Evolutionary conservation across 1,284 basidiomycete species (phyloP).

Genomic region (Coniophora puteana): DNA sequence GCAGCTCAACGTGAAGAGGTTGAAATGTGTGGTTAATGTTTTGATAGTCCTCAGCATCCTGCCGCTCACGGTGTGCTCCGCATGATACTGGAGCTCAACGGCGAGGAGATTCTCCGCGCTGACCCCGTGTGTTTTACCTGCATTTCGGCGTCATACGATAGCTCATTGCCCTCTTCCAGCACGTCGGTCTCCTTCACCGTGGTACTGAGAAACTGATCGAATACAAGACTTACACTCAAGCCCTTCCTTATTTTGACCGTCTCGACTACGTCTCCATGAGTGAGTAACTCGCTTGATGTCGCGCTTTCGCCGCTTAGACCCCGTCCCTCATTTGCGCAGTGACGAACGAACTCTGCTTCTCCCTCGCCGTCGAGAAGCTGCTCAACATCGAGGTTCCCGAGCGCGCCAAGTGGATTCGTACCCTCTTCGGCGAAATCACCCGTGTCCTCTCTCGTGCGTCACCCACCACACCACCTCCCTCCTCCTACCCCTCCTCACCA

Average conservation of each 20-base stretch:
- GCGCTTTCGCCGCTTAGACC: not conserved
- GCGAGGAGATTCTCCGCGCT: conserved; percentile 89
- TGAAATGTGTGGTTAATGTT: conserved; percentile 2
- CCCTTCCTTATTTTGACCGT: conserved; percentile 98
- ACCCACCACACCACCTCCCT: conserved; percentile 2
- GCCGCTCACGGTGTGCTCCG: conserved; percentile 98
- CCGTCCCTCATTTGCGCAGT: conserved; percentile 40
- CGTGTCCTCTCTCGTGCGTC: conserved; percentile 87
- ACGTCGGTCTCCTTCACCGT: conserved; percentile 94
- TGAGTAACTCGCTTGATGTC: conserved; percentile 37
- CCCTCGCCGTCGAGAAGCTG: conserved; percentile 96
- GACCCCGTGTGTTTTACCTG: conserved; percentile 65
- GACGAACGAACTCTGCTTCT: conserved; percentile 97
- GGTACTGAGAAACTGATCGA: conserved; percentile 99
- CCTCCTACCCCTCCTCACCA: conserved; percentile 3
- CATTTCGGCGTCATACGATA: not conserved
- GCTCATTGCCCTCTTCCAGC: conserved; percentile 42
- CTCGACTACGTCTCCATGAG: conserved; percentile 99
- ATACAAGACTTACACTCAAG: conserved; percentile 98
- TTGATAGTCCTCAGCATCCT: conserved; percentile 86
- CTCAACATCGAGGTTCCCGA: conserved; percentile 99
- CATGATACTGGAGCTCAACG: conserved; percentile 96
- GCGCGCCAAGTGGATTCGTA: conserved; percentile 98
- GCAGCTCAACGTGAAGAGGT: not conserved
- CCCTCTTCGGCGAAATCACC: conserved; percentile 96